Evolutionary conservation across 2,329 filamentous ascomycete genomes (phyloP).

Genomic region (Orbilia blumenaviensis): DNA sequence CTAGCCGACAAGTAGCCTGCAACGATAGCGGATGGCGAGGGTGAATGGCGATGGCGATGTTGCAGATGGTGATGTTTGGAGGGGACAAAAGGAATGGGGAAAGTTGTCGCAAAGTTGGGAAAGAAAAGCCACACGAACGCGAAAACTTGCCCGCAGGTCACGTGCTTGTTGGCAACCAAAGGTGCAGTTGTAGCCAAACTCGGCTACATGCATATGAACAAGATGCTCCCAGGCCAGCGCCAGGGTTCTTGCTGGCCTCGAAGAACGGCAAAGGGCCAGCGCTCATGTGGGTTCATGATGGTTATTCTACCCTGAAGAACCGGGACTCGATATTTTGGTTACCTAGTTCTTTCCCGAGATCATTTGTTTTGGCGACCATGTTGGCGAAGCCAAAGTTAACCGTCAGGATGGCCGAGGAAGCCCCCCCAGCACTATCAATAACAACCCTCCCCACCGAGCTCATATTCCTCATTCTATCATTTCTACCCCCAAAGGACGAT

Average conservation of each 20-base stretch:
- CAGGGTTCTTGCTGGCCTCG: too few species aligned
- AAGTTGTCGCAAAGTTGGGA: background rate
- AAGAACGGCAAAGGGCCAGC: too few species aligned
- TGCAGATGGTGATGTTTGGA: background rate
- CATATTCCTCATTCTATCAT: constrained; percentile 4
- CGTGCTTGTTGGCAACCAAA: too few species aligned
- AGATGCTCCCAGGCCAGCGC: too few species aligned
- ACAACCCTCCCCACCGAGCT: constrained; percentile 19
- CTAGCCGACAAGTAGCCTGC: too few species aligned
- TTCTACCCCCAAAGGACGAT: constrained; percentile 2
- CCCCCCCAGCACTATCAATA: background rate
- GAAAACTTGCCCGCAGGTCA: background rate
- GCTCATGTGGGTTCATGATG: too few species aligned
- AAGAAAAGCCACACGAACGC: background rate
- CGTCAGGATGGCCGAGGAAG: background rate
- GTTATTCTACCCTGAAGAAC: background rate
- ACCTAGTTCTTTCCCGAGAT: background rate
- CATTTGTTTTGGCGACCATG: too few species aligned
- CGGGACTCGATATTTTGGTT: too few species aligned
- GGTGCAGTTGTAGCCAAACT: too few species aligned
- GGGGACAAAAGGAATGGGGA: constrained; percentile 2
- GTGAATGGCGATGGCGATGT: background rate
- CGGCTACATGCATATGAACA: too few species aligned
- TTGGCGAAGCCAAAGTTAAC: too few species aligned
- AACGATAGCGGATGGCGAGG: background rate